Conservation (phyloP, 2,329 filamentous ascomycete species). For the Taxawa tesnikishii region DNA sequence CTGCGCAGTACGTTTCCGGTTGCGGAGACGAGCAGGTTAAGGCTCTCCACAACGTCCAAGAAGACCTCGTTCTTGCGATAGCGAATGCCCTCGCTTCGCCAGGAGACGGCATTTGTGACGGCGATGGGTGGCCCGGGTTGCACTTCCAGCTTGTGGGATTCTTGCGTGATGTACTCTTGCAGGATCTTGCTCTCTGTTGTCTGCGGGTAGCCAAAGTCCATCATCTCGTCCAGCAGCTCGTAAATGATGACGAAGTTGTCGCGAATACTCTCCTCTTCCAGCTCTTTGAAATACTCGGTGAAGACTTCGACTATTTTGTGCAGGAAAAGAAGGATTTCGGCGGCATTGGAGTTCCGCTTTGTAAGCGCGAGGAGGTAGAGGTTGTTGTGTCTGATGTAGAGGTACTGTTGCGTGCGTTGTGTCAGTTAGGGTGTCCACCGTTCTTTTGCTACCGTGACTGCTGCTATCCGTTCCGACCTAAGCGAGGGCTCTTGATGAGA, state of each 20-base stretch:
- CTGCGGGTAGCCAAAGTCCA: constrained; percentile 99
- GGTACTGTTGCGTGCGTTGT: constrained; percentile 49
- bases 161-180: constrained; percentile 93
- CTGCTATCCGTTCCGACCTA: too few relatives aligned
- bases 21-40: constrained; percentile 88
- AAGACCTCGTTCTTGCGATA: constrained; percentile 99
- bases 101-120: constrained; percentile 95
- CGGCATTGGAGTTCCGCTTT: constrained; percentile 97
- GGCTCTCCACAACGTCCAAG: constrained; percentile 88
- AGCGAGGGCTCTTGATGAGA: not conserved
- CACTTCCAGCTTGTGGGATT: constrained; percentile 95
- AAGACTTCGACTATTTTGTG: constrained; percentile 98
- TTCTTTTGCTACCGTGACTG: too few relatives aligned
- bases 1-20: constrained; percentile 92
- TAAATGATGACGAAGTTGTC: constrained; percentile 99
- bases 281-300: constrained; percentile 98
- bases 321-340: constrained; percentile 94
- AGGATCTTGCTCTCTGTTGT: constrained; percentile 98
- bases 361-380: constrained; percentile 95
- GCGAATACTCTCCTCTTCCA: constrained; percentile 96
- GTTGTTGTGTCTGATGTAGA: constrained; percentile 99
- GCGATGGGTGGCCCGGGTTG: constrained; percentile 93
- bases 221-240: constrained; percentile 98
- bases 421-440: too few relatives aligned
- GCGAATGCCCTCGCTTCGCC: constrained; percentile 93